Percentiles rank a stretch among this genome's conserved stretches.
Conservation (phyloP, 306 rosid genomes). For the Mimosa bimucronata region DNA sequence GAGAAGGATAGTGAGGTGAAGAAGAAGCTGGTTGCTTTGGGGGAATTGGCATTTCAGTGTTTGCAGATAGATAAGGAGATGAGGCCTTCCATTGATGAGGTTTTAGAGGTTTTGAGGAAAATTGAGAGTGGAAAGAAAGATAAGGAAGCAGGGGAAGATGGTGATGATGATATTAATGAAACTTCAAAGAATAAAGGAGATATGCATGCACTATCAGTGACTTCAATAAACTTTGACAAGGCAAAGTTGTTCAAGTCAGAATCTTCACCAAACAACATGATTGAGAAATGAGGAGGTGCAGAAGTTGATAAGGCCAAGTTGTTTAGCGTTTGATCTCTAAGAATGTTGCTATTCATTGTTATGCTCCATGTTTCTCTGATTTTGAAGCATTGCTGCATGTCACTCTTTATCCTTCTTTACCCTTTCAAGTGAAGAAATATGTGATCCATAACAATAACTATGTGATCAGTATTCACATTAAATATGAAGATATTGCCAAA, state of each 20-base stretch:
- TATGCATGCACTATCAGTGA: neutral
- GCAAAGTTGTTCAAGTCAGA: neutral
- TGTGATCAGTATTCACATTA: neutral
- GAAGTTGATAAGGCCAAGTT: neutral
- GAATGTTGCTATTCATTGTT: neutral
- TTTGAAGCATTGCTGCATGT: neutral
- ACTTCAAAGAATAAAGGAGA: neutral
- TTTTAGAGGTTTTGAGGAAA: constrained; percentile 31
- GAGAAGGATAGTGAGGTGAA: constrained; percentile 20
- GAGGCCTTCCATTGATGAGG: constrained; percentile 47
- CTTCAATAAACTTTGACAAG: neutral
- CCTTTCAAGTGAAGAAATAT: neutral
- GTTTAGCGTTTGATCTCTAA: neutral
- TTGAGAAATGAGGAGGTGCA: neutral
- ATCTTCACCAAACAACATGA: neutral
- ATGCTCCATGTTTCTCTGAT: neutral
- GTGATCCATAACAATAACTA: neutral
- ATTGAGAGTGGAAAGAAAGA: constrained; percentile 21
- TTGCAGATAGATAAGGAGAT: constrained; percentile 36
- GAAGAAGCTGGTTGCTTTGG: constrained; percentile 28
- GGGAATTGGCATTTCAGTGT: constrained; percentile 42
- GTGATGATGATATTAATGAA: neutral
- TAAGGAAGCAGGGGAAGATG: neutral
- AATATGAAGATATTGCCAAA: neutral
- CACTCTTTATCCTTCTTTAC: neutral